These are phyloP conservation scores for Harrya chromipes DNA, from an alignment of 768 basidiomycete genomes.

Conservation along the genomic window DNA sequence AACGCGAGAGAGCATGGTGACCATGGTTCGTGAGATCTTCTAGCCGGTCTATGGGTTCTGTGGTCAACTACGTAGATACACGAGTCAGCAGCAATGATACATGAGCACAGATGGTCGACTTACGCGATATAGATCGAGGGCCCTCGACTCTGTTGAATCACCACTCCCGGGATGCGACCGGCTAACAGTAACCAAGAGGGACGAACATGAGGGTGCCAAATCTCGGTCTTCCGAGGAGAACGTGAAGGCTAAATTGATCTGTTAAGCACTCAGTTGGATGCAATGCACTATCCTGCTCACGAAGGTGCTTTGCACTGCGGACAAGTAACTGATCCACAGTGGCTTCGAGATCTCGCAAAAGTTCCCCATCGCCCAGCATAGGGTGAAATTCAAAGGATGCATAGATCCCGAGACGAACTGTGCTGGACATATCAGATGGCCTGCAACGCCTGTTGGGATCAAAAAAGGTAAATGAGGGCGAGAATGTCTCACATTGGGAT, in stretches of 20 bases:
- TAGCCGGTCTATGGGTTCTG: neutral
- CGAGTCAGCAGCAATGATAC: no score
- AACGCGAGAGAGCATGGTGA: neutral
- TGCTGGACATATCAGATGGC: neutral
- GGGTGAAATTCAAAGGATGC: conserved; percentile 1
- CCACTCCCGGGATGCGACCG: neutral
- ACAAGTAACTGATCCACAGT: neutral
- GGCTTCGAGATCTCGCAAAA: neutral
- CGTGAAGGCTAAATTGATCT: neutral
- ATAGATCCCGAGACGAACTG: neutral
- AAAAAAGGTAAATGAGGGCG: neutral
- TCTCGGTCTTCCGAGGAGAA: neutral
- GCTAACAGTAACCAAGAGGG: neutral
- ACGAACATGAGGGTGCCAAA: neutral
- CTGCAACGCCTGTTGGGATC: neutral
- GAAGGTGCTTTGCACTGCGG: neutral
- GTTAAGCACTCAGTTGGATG: no score
- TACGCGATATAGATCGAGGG: neutral
- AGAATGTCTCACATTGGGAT: neutral
- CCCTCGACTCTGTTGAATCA: no score
- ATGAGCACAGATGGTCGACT: neutral
- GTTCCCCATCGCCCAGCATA: neutral
- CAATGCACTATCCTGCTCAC: neutral
- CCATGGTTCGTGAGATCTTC: neutral
- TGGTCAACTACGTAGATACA: neutral